Conservation (phyloP, 257 asterid species). For the Scutellaria minor region DNA sequence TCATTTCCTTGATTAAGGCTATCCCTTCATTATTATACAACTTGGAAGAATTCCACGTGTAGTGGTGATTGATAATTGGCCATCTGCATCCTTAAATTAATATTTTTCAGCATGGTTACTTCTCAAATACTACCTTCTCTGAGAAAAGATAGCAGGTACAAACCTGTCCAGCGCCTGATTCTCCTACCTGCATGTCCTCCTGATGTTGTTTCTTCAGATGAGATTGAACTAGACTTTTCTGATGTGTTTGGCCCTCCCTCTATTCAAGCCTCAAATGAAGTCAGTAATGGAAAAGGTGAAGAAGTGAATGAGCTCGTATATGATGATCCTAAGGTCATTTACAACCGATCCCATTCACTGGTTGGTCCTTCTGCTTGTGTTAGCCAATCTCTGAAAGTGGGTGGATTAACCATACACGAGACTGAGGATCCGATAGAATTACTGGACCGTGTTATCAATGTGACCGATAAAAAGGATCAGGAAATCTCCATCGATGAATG, state of each 20-base stretch:
- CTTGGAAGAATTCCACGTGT: conserved; percentile 39
- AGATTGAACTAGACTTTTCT: conserved; percentile 54
- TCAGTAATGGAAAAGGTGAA: conserved; percentile 40
- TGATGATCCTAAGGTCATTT: conserved; percentile 66
- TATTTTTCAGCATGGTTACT: conserved; percentile 46
- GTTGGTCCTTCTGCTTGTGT: conserved; percentile 68
- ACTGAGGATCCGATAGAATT: conserved; percentile 51
- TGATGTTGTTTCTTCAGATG: conserved; percentile 48
- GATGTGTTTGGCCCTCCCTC: conserved; percentile 60
- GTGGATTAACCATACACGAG: conserved; percentile 62
- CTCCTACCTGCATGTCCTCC: conserved; percentile 45
- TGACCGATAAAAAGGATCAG: conserved; percentile 40
- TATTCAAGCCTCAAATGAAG: conserved; percentile 40
- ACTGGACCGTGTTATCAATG: conserved; percentile 39
- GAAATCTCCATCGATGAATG: conserved; percentile 34
- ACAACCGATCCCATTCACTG: conserved; percentile 66
- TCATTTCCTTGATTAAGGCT: conserved; percentile 29
- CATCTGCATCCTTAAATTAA: conserved; percentile 36
- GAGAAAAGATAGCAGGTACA: conserved; percentile 36
- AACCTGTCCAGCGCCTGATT: conserved; percentile 30
- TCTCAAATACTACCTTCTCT: conserved; percentile 40
- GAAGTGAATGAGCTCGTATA: conserved; percentile 53
- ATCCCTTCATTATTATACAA: conserved; percentile 28
- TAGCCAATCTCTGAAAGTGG: conserved; percentile 54
- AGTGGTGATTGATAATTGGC: conserved; percentile 34